These are phyloP conservation scores for Cercospora citrullina DNA, from an alignment of 2,329 filamentous ascomycete genomes.

Conservation along the genomic window DNA sequence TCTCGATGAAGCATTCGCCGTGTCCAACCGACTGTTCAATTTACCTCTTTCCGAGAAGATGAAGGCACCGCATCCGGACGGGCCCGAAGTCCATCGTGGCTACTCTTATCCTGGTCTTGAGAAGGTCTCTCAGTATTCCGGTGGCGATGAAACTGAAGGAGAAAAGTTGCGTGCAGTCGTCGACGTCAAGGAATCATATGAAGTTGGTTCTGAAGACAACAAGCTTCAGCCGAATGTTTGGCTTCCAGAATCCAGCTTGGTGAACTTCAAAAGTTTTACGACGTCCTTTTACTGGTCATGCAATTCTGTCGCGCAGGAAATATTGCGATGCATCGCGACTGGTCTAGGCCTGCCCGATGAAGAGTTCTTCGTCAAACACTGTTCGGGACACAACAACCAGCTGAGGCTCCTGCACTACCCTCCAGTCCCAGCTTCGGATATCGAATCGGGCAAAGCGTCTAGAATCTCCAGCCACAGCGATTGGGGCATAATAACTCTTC, in stretches of 20 bases:
- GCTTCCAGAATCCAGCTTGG: slow-evolving; percentile 49
- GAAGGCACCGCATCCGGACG: slow-evolving; percentile 43
- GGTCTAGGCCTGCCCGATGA: slow-evolving; percentile 38
- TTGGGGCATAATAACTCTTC: slow-evolving; percentile 45
- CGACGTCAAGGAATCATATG: slow-evolving; percentile 44
- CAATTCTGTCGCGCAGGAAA: slow-evolving; percentile 33
- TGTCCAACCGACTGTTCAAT: slow-evolving; percentile 42
- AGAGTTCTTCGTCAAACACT: slow-evolving; percentile 21
- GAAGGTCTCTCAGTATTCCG: slow-evolving; percentile 11
- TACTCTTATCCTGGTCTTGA: slow-evolving; percentile 39
- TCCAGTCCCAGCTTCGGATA: slow-evolving; percentile 33
- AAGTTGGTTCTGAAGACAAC: slow-evolving; percentile 50
- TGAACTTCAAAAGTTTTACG: slow-evolving; percentile 44
- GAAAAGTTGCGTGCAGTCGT: slow-evolving; percentile 14
- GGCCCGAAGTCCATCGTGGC: slow-evolving; percentile 43
- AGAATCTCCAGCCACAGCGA: slow-evolving; percentile 46
- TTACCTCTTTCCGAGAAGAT: slow-evolving; percentile 41
- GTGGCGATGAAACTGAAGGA: slow-evolving; percentile 8
- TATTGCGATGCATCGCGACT: slow-evolving; percentile 39
- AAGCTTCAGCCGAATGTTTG: slow-evolving; percentile 50
- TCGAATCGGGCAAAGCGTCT: slow-evolving; percentile 37
- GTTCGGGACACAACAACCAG: slow-evolving; percentile 30
- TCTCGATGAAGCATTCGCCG: slow-evolving; percentile 33
- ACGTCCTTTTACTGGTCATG: slow-evolving; percentile 39
- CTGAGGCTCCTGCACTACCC: slow-evolving; percentile 44